phyloP scores from a whole-genome alignment of 2,329 filamentous ascomycete species.

The Colletotrichum simmondsii region DNA sequence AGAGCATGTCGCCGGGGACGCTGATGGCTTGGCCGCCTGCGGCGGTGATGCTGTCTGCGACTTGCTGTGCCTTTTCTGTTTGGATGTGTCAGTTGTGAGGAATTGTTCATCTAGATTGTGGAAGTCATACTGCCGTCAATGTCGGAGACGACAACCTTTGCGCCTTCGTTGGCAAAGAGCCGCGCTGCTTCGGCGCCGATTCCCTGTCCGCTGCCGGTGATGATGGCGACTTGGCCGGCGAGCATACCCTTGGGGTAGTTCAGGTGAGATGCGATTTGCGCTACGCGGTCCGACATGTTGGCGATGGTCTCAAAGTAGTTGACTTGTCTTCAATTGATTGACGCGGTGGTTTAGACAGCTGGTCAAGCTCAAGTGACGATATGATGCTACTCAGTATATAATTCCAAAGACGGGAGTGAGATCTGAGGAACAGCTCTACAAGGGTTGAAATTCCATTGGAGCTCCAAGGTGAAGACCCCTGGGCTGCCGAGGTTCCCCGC shows the following conservation, averaged over 20 bases:
- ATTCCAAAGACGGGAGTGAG: not conserved
- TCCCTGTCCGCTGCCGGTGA: conserved; percentile 87
- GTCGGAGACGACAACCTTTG: conserved; percentile 85
- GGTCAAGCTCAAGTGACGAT: not conserved
- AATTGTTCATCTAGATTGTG: not conserved
- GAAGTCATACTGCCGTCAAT: conserved; percentile 73
- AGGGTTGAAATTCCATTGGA: not conserved
- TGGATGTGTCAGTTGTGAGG: not conserved
- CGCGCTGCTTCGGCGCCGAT: conserved; percentile 88
- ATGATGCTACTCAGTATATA: not conserved
- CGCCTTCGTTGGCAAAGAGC: conserved; percentile 88
- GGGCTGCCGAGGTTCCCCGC: conserved; percentile 37
- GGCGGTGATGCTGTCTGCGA: conserved; percentile 76
- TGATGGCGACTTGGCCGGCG: conserved; percentile 83
- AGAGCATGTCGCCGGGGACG: conserved; percentile 81
- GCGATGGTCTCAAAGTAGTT: not conserved
- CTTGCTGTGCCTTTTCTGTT: conserved; percentile 74
- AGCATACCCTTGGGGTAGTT: conserved; percentile 86
- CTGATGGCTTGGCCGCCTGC: conserved; percentile 76
- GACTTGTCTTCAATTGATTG: not conserved
- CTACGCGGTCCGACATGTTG: conserved; percentile 67
- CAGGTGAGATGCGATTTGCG: conserved; percentile 81
- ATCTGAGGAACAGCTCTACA: not conserved
- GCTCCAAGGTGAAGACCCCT: conserved; percentile 4
- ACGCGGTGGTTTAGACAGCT: too few relatives aligned